These are phyloP conservation scores for Talaromyces thailandensis DNA, from an alignment of 495 filamentous ascomycete genomes.

Conservation along the genomic window DNA sequence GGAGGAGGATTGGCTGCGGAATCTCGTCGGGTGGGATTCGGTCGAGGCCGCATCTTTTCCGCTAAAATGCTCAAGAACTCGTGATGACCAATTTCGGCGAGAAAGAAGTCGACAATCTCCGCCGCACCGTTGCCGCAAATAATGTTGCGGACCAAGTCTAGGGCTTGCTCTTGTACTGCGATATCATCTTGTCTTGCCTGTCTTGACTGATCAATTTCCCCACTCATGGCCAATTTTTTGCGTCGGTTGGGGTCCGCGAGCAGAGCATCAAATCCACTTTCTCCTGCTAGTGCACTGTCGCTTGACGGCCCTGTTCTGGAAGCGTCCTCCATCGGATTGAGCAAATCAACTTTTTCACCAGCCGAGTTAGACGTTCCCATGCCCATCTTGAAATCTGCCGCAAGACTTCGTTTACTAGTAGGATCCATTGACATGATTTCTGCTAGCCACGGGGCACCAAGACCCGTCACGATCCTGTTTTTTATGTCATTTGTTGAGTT, in stretches of 20 bases:
- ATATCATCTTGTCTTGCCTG: conserved; percentile 68
- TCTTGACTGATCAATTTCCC: conserved; percentile 34
- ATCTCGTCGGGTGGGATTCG: conserved; percentile 31
- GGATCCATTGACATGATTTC: conserved; percentile 53
- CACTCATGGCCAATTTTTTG: conserved; percentile 39
- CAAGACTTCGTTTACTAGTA: conserved; percentile 23
- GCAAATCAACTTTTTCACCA: conserved; percentile 54
- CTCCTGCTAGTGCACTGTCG: conserved; percentile 47
- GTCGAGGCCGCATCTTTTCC: conserved; percentile 56
- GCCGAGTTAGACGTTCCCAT: conserved; percentile 59
- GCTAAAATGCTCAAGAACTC: conserved; percentile 67
- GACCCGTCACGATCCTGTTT: conserved; percentile 62
- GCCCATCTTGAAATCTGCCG: conserved; percentile 33
- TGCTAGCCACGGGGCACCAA: conserved; percentile 72
- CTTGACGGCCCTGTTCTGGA: conserved; percentile 58
- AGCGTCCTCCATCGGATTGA: conserved; percentile 49
- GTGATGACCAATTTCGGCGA: conserved; percentile 63
- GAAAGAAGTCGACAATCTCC: conserved; percentile 80
- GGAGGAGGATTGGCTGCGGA: conserved; percentile 14
- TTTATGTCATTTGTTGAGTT: conserved; percentile 59
- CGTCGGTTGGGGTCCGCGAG: conserved; percentile 30
- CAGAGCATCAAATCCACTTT: conserved; percentile 32
- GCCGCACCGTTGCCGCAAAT: conserved; percentile 56
- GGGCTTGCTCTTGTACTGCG: conserved; percentile 79
- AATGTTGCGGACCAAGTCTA: conserved; percentile 85